A percentile compares a stretch with the other conserved stretches of the same genome.
phyloP scores from a whole-genome alignment of 2,329 filamentous ascomycete genomes.

The Sporothrix globosa region DNA sequence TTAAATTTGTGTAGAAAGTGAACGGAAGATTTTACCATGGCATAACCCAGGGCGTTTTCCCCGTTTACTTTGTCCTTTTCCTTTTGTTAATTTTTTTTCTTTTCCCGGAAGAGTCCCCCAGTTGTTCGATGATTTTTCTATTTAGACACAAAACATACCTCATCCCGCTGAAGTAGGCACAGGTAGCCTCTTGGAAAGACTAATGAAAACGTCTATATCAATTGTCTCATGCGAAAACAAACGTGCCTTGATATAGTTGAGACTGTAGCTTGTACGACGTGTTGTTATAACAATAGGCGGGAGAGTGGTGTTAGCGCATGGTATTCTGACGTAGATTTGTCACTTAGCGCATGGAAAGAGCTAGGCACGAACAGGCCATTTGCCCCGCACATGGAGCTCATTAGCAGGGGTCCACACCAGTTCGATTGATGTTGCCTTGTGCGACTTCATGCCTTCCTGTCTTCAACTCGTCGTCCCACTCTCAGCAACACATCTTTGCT shows the following conservation, averaged over 20 bases:
- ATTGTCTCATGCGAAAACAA: background rate
- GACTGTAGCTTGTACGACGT: no score
- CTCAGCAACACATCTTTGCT: background rate
- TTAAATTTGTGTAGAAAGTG: no score
- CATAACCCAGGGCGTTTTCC: background rate
- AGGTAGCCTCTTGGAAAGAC: background rate
- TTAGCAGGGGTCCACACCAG: slow-evolving; percentile 13
- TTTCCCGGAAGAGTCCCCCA: background rate
- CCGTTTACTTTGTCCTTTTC: background rate
- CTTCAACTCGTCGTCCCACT: background rate
- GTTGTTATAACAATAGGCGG: background rate
- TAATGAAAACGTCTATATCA: background rate
- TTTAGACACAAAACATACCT: background rate
- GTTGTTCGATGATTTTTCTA: background rate
- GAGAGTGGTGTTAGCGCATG: background rate
- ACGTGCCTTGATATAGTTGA: no score
- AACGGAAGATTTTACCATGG: slow-evolving; percentile 17
- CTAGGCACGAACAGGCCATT: background rate
- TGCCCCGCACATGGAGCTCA: slow-evolving; percentile 10
- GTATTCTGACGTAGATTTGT: no score
- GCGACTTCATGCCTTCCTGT: background rate
- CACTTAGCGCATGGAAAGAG: no score
- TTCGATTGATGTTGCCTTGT: background rate
- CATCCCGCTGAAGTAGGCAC: background rate
- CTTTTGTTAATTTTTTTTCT: background rate